phyloP scores from a whole-genome alignment of 202 grass and related monocot genomes.

The Panicum virgatum region DNA sequence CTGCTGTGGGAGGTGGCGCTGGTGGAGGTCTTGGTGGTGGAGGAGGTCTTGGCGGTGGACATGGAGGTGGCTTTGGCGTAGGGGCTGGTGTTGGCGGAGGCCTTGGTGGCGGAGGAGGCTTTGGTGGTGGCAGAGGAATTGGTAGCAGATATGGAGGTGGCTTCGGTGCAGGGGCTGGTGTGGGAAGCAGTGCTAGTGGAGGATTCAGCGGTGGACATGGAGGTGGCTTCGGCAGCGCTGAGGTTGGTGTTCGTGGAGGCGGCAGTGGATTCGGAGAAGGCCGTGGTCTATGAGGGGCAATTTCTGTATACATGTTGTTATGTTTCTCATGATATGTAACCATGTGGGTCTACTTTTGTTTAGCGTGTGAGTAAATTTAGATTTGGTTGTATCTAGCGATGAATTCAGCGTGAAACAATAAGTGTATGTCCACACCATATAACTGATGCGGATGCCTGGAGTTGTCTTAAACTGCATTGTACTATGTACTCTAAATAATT shows the following conservation, averaged over 20 bases:
- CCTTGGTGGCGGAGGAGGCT: too few relatives aligned
- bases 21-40: too few relatives aligned
- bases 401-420: not conserved
- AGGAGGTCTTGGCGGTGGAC: not conserved
- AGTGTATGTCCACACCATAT: not conserved
- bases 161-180: not conserved
- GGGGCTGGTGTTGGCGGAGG: too few relatives aligned
- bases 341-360: not conserved
- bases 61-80: not conserved
- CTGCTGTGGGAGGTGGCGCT: not conserved
- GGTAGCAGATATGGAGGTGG: not conserved
- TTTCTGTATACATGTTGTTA: not conserved
- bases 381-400: not conserved
- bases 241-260: not conserved
- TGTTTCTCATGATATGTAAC: not conserved
- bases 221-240: not conserved
- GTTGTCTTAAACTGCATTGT: not conserved
- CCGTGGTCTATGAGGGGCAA: not conserved
- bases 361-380: not conserved
- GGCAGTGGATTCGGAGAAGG: too few relatives aligned
- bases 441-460: not conserved
- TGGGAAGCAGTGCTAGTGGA: not conserved
- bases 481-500: not conserved
- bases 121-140: not conserved
- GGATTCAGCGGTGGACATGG: not conserved